These are phyloP conservation scores for Odonthalia washingtoniensis DNA, from an alignment of 31 red algal species.

Conservation along the genomic window DNA sequence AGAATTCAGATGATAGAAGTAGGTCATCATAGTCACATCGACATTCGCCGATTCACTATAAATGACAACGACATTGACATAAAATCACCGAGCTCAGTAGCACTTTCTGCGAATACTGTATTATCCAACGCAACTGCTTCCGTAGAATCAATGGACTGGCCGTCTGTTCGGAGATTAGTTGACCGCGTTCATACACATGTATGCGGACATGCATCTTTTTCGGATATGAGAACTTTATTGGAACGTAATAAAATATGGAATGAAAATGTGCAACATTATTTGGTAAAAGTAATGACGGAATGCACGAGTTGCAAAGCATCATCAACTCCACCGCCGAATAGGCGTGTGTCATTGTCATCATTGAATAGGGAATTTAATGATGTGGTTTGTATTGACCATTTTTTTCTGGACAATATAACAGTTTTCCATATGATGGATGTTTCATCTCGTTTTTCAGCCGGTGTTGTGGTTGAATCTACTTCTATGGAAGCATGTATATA, in stretches of 20 bases:
- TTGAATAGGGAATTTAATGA: slow-evolving; percentile 38
- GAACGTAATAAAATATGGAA: slow-evolving; percentile 42
- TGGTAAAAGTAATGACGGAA: neutral
- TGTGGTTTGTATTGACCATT: slow-evolving; percentile 37
- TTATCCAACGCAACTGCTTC: no score
- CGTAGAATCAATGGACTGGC: no score
- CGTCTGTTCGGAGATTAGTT: no score
- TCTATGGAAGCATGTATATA: neutral
- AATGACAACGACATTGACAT: no score
- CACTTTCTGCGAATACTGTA: no score
- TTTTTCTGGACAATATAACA: slow-evolving; percentile 15
- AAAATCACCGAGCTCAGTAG: no score
- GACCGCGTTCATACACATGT: slow-evolving; percentile 43
- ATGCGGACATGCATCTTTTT: slow-evolving; percentile 25
- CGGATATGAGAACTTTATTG: slow-evolving; percentile 7
- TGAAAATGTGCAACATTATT: neutral
- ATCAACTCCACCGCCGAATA: neutral
- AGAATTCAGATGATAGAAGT: no score
- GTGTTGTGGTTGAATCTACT: neutral
- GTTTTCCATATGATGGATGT: slow-evolving; percentile 39
- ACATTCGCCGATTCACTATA: no score
- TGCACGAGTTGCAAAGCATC: slow-evolving; percentile 7
- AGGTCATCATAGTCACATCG: no score
- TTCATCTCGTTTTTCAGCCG: slow-evolving; percentile 19
- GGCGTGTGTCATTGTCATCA: slow-evolving; percentile 12